These are phyloP conservation scores for Ceratobasidium theobromae DNA, from an alignment of 1,284 basidiomycete species.

Conservation along the genomic window DNA sequence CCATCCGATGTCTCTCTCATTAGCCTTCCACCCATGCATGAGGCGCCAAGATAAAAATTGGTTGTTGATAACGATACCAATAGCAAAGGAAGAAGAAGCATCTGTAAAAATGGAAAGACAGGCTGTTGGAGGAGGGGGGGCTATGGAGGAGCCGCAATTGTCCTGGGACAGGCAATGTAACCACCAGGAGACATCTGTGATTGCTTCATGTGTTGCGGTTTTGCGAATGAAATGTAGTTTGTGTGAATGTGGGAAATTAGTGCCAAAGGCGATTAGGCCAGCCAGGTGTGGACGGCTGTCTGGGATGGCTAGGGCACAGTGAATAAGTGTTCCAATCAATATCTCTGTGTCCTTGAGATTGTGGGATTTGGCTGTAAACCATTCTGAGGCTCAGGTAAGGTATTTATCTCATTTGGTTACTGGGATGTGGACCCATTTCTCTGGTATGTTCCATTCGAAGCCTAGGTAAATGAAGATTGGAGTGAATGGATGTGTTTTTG, in stretches of 20 bases:
- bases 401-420: conserved; percentile 26
- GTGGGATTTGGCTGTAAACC: background rate
- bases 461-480: conserved; percentile 3
- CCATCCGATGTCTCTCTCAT: conserved; percentile 31
- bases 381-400: background rate
- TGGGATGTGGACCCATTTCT: background rate
- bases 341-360: background rate
- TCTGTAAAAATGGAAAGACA: background rate
- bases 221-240: background rate
- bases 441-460: conserved; percentile 16
- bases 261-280: background rate
- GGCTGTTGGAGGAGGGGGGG: background rate
- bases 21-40: conserved; percentile 5
- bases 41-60: conserved; percentile 17
- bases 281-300: conserved; percentile 8
- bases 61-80: conserved; percentile 7
- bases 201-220: background rate
- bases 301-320: conserved; percentile 8
- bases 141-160: background rate
- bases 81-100: conserved; percentile 27
- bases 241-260: background rate
- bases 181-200: background rate
- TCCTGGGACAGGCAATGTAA: background rate
- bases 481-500: background rate
- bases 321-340: conserved; percentile 11